Percentiles rank a stretch among this genome's conserved stretches.
Evolutionary conservation across 306 rosid genomes (phyloP).

Genomic region (Acacia acuminata): DNA sequence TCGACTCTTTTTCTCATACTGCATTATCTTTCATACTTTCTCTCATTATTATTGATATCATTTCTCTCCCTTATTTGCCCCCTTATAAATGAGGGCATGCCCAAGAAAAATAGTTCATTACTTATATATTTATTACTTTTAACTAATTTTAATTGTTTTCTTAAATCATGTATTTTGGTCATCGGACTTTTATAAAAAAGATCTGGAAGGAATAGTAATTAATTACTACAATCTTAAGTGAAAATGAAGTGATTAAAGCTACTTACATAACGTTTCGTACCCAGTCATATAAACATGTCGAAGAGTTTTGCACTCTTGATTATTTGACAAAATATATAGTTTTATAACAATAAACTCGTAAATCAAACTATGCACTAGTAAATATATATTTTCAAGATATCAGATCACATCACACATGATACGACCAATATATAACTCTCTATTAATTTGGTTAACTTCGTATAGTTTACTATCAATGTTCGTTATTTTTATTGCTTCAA

Average conservation of each 20-base stretch:
- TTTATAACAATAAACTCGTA: neutral
- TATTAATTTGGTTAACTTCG: neutral
- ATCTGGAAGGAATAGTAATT: no score
- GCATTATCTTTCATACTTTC: no score
- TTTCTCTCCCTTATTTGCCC: no score
- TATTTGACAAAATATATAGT: neutral
- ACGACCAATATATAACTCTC: neutral
- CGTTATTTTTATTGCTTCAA: neutral
- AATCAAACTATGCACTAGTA: neutral
- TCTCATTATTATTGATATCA: no score
- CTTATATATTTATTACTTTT: no score
- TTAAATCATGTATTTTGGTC: no score
- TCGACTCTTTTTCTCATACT: no score
- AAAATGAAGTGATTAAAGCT: neutral
- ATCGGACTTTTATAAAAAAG: no score
- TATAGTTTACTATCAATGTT: neutral
- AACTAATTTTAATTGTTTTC: no score
- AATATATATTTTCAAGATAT: neutral
- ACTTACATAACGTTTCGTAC: neutral
- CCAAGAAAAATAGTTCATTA: no score
- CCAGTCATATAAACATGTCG: neutral
- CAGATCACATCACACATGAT: neutral
- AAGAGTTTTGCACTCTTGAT: neutral
- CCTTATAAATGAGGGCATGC: no score
- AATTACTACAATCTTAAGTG: neutral